Evolutionary conservation across 2,329 filamentous ascomycete genomes (phyloP).

Genomic region (Aschersonia sp.): DNA sequence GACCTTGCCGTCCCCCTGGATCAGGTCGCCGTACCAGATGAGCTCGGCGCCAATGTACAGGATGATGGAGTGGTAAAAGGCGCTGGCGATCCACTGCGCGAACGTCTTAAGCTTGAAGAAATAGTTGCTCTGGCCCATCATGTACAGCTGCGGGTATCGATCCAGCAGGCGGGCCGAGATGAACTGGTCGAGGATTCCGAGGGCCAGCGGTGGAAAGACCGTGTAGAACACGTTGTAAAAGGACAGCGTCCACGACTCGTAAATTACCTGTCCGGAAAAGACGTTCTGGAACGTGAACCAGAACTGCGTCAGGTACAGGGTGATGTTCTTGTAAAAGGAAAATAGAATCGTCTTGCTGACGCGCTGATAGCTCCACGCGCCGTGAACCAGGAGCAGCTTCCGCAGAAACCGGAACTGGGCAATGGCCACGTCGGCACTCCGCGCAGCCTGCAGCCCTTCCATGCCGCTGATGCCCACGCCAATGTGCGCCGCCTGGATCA

Average conservation of each 20-base stretch:
- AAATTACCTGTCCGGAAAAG: slow-evolving; percentile 95
- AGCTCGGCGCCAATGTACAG: slow-evolving; percentile 76
- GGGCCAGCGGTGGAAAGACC: slow-evolving; percentile 77
- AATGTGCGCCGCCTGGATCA: slow-evolving; percentile 98
- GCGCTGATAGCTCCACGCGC: slow-evolving; percentile 93
- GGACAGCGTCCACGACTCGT: slow-evolving; percentile 97
- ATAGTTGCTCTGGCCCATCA: slow-evolving; percentile 77
- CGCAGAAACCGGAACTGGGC: slow-evolving; percentile 90
- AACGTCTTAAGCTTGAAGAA: slow-evolving; percentile 94
- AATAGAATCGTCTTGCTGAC: slow-evolving; percentile 95
- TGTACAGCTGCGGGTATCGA: slow-evolving; percentile 90
- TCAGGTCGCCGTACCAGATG: slow-evolving; percentile 70
- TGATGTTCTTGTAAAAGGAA: slow-evolving; percentile 99
- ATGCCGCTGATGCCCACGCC: slow-evolving; percentile 94
- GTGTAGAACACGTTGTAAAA: slow-evolving; percentile 99
- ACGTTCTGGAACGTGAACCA: slow-evolving; percentile 99
- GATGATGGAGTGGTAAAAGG: slow-evolving; percentile 87
- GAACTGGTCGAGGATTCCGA: slow-evolving; percentile 96
- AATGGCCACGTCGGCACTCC: slow-evolving; percentile 90
- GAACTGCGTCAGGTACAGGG: slow-evolving; percentile 97
- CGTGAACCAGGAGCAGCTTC: slow-evolving; percentile 88
- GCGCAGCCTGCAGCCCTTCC: slow-evolving; percentile 90
- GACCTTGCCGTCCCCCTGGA: slow-evolving; percentile 62
- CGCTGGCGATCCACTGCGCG: slow-evolving; percentile 82
- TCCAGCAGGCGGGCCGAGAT: slow-evolving; percentile 88